These are phyloP conservation scores for Ascochyta clinopodiicola DNA, from an alignment of 2,329 filamentous ascomycete species.

Conservation along the genomic window DNA sequence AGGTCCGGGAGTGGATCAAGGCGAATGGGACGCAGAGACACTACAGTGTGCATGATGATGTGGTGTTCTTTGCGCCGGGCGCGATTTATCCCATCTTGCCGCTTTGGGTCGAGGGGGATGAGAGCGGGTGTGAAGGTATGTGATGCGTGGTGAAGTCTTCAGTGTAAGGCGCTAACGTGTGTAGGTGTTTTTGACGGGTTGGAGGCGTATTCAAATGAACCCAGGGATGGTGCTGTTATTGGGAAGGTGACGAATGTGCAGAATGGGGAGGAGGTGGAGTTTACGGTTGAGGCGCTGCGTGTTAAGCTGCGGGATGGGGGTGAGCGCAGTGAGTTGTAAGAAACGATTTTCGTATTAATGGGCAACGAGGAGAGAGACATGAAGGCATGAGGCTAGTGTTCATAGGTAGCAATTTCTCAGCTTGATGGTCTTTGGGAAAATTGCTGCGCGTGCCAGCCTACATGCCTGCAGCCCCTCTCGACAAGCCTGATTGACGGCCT, in stretches of 20 bases:
- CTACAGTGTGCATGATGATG: conserved; percentile 51
- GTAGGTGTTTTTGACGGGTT: conserved; percentile 41
- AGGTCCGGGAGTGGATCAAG: conserved; percentile 57
- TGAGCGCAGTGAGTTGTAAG: conserved; percentile 36
- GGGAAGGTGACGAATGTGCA: conserved; percentile 36
- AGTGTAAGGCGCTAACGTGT: conserved; percentile 7
- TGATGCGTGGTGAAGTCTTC: conserved; percentile 13
- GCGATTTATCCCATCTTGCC: conserved; percentile 59
- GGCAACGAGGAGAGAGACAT: no score
- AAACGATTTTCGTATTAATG: no score
- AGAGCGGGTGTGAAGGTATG: conserved; percentile 52
- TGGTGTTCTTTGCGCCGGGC: conserved; percentile 61
- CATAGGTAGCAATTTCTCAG: no score
- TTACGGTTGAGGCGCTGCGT: conserved; percentile 41
- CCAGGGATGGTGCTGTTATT: conserved; percentile 39
- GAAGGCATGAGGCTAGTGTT: no score
- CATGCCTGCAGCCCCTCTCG: no score
- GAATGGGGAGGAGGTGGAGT: conserved; percentile 35
- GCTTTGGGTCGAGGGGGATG: conserved; percentile 56
- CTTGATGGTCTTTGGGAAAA: no score
- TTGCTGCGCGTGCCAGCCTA: no score
- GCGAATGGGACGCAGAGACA: conserved; percentile 51
- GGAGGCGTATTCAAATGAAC: conserved; percentile 39
- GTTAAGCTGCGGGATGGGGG: conserved; percentile 24
- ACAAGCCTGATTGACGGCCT: no score